A percentile compares a stretch with the other conserved stretches of the same genome.
Evolutionary conservation across 164 flowering plant species (phyloP).

Genomic region (Vitis amurensis): DNA sequence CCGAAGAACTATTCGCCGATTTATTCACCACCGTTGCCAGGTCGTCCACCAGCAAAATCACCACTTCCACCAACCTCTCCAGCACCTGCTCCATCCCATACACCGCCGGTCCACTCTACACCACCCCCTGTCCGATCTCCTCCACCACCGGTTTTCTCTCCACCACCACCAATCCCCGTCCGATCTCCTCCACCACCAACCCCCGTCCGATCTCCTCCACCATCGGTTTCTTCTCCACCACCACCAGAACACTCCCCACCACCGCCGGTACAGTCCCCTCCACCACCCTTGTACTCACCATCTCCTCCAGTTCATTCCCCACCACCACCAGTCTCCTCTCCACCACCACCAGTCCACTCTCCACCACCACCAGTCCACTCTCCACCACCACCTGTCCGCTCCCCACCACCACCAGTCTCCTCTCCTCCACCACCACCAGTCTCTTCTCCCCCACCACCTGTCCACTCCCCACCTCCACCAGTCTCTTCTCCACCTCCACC

Average conservation of each 20-base stretch:
- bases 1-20: no score
- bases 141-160: constrained; percentile 1
- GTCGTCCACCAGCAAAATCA: no score
- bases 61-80: no score
- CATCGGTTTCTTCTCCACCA: not conserved
- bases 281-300: not conserved
- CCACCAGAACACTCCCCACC: not conserved
- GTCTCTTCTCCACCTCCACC: not conserved
- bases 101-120: not conserved
- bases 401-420: constrained; percentile 2
- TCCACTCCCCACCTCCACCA: constrained; percentile 2
- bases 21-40: no score
- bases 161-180: not conserved
- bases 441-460: not conserved
- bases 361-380: constrained; percentile 6
- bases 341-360: constrained; percentile 8
- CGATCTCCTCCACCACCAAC: not conserved
- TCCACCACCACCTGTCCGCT: constrained; percentile 8
- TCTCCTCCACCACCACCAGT: constrained; percentile 10
- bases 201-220: not conserved
- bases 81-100: not conserved
- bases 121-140: not conserved
- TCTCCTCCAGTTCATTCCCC: not conserved
- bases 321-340: constrained; percentile 12
- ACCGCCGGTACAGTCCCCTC: not conserved